Conservation (phyloP, 2,329 filamentous ascomycete species). For the Eurotiales sp. region DNA sequence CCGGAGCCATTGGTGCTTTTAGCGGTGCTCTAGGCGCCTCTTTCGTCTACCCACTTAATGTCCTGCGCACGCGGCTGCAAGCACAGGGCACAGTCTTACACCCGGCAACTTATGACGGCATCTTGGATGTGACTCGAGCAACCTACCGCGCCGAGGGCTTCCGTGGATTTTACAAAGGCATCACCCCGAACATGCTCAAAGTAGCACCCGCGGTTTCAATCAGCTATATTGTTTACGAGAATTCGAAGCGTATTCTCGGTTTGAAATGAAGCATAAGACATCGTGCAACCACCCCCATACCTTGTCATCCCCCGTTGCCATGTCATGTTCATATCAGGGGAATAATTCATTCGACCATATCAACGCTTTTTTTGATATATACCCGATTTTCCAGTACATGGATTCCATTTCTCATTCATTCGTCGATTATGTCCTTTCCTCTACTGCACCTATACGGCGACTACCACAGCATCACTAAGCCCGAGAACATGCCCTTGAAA, state of each 20-base stretch:
- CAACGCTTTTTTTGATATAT: conserved; percentile 8
- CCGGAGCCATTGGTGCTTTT: conserved; percentile 83
- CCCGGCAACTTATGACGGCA: conserved; percentile 82
- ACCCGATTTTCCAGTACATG: too few relatives aligned
- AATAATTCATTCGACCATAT: not conserved
- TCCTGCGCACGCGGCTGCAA: conserved; percentile 86
- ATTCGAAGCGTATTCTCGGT: conserved; percentile 69
- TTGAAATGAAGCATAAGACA: conserved; percentile 39
- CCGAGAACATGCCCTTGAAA: not conserved
- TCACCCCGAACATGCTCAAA: conserved; percentile 93
- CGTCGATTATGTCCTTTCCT: too few relatives aligned
- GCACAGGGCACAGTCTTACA: conserved; percentile 93
- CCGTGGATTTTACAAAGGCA: conserved; percentile 85
- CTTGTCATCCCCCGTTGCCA: not conserved
- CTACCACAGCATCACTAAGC: too few relatives aligned
- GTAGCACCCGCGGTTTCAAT: conserved; percentile 95
- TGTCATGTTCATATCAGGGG: conserved; percentile 3
- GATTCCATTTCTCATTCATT: too few relatives aligned
- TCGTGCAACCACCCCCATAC: not conserved
- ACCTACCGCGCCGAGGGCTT: conserved; percentile 80
- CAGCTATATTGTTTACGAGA: conserved; percentile 90
- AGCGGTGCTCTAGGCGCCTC: conserved; percentile 89
- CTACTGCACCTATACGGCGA: too few relatives aligned
- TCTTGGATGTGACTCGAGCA: conserved; percentile 80
- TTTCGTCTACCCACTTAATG: conserved; percentile 92